phyloP scores from a whole-genome alignment of 768 basidiomycete species.

The Lactarius sanguifluus region DNA sequence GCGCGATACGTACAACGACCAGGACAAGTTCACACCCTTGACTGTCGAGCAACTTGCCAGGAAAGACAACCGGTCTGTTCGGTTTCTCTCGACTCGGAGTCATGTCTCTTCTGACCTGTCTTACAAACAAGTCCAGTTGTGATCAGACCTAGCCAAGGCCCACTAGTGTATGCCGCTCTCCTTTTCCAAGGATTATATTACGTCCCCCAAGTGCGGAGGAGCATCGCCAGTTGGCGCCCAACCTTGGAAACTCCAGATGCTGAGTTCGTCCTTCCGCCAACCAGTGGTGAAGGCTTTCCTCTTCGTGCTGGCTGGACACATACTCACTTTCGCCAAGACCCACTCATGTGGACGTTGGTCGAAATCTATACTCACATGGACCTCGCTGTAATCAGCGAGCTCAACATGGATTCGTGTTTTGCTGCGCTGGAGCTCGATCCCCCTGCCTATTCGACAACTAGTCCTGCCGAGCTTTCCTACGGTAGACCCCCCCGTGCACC shows the following conservation, averaged over 20 bases:
- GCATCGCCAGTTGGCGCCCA: constrained; percentile 39
- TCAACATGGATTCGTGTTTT: constrained; percentile 53
- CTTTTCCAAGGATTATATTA: constrained; percentile 64
- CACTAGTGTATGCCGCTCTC: constrained; percentile 58
- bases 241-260: constrained; percentile 20
- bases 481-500: constrained; percentile 7
- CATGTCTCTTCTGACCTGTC: not conserved
- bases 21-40: constrained; percentile 51
- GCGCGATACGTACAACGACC: constrained; percentile 42
- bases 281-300: constrained; percentile 35
- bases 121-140: constrained; percentile 58
- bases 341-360: constrained; percentile 54
- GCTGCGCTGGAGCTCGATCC: constrained; percentile 46
- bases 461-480: constrained; percentile 45
- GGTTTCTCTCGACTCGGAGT: not conserved
- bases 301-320: constrained; percentile 6
- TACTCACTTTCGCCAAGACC: constrained; percentile 37
- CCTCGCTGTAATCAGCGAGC: constrained; percentile 55
- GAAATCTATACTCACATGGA: constrained; percentile 74
- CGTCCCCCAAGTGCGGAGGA: constrained; percentile 65
- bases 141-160: constrained; percentile 54
- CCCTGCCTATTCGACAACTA: constrained; percentile 38
- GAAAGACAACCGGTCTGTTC: constrained; percentile 55
- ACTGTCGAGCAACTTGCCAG: constrained; percentile 54
- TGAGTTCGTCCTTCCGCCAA: constrained; percentile 34